Evolutionary conservation across 441 rosid species (phyloP), one percentile per base, ranked within the genome.

Genomic region (Brassica balearica): DNA sequence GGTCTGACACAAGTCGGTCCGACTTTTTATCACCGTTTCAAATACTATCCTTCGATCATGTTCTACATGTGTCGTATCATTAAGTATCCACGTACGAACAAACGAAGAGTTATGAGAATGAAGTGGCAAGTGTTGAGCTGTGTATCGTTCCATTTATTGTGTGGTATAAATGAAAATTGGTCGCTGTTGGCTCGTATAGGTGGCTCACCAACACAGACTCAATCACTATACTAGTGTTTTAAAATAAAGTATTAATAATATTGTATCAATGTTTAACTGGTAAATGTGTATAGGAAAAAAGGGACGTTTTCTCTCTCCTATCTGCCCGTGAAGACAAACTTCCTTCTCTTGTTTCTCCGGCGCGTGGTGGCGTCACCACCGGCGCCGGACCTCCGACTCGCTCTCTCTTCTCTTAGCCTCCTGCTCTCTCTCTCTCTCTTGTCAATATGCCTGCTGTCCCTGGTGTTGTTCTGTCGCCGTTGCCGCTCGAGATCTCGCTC

Each of bases 31-130:
- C 36, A 25, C 9, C 6, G 36, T 25, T 11, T 61, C 36, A 20
- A 22, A 56, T 56, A 48, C 22, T 63, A 77, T 36, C 67, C 2
- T 71, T 38, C 11, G 15, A 66, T 65, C 15, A 11, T 34, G 11
- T 14, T 36, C 0, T 32, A 20, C 61, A 79, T 70, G 77, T 62
- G 82, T 61, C 12, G 10, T 68, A 32, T 58, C 32, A 29, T 4
- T 19, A 46, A 59, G 43, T 60, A 34, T 29, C 65, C 68, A 66
- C 77, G 62, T 34, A 58, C 62, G 66, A 62, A 22, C 9, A 59
- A 10, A 79, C 71, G 71, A 53, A 79, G 77, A 68, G 75, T 68
- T 38, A 51, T 61, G 70, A 73, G 69, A 46, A 32, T 11, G 74
- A 60, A 60, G 65, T 59, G 70, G 73, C 68, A 67, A 79, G 64